Evolutionary conservation across 2,329 filamentous ascomycete species (phyloP), one percentile per base, ranked within the genome.

Genomic region (Colletotrichum euphorbiae): DNA sequence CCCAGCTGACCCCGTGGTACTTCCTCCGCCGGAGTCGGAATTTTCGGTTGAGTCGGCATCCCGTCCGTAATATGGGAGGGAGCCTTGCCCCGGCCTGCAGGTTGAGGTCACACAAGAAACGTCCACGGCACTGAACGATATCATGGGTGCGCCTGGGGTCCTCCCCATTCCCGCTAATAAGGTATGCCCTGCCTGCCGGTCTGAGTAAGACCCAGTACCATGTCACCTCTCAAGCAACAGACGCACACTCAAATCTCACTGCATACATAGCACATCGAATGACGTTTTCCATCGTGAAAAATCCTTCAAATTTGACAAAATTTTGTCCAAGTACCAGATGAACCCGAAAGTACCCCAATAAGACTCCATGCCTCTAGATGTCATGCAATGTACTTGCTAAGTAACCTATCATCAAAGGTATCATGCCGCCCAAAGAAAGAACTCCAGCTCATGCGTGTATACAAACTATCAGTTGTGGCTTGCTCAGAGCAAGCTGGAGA

Each of bases 371-470:
- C 24, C 24, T 51, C 48, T 51, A 50, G 50, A 52, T 31, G n/a
- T 31, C 50, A 54, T 54, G 33, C 33, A 28, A 21, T 13, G 33
- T 15, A 54, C n/a, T 19, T 21, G 33, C 51, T 28, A 36, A 6
- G 40, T 38, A 40, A 1, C 51, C 51, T 28, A 54, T 51, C 51
- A 2, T 54, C 31, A 54, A 13, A 36, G 31, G n/a, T 38, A 38
- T 38, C 36, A 38, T 38, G 31, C 15, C 33, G 33, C 24, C 21
- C 3, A 17, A 17, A n/a, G 17, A 17, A 33, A 46, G 43, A 57
- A 58, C 55, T 58, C 55, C 55, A 46, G 55, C 42, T 21, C 42
- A 58, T 58, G 55, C 55, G 21, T 46, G 55, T 13, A 46, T 46
- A 17, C 15, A 45, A 43, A 45, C 54, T 45, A 57, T 57, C 45